Evolutionary conservation across 148 eudicot species (phyloP), one percentile per base, ranked within the genome.

Genomic region (Simmondsia chinensis): DNA sequence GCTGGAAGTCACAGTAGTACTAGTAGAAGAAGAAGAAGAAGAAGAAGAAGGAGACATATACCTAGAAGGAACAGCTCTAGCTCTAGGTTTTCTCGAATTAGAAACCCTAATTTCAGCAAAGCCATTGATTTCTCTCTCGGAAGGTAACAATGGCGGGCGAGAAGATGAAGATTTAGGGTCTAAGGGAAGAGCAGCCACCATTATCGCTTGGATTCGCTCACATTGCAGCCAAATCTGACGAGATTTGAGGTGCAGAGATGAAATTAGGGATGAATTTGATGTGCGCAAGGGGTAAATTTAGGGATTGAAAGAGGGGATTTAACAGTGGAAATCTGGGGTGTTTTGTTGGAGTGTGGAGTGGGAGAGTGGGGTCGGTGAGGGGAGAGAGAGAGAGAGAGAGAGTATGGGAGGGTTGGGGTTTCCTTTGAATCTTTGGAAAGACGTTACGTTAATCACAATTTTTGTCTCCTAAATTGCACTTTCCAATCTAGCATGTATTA

Each of bases 21-120:
- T 43, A 30, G 60, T 53, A 17, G 74, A 52, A 39, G 76, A 63
- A 46, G 73, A 66, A 39, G 75, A 57, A 46, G 76, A 50, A 9
- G 87, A 75, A 29, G 87, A 67, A 41, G 94, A 79, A 60, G 91
- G 79, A 31, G 97, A 71, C 74, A 82, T 59, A 35, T 85, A 91
- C 54, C 95, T 74, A 5, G 97, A 91, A 43, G 80, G 58, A 25
- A 82, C 84, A 45, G 65, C 74, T 46, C 72, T 76, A 6, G 74
- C 67, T 70, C 78, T 77, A 24, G 73, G 63, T 41, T 70, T 70
- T 51, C 66, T 73, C 14, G 65, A n/a, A n/a, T n/a, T n/a, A n/a
- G n/a, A n/a, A n/a, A n/a, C n/a, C n/a, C n/a, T n/a, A n/a, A n/a
- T n/a, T n/a, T n/a, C n/a, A n/a, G n/a, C n/a, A n/a, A n/a, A n/a